These are phyloP conservation scores for Cichorium intybus DNA, from an alignment of 140 eudicot species.

Conservation along the genomic window DNA sequence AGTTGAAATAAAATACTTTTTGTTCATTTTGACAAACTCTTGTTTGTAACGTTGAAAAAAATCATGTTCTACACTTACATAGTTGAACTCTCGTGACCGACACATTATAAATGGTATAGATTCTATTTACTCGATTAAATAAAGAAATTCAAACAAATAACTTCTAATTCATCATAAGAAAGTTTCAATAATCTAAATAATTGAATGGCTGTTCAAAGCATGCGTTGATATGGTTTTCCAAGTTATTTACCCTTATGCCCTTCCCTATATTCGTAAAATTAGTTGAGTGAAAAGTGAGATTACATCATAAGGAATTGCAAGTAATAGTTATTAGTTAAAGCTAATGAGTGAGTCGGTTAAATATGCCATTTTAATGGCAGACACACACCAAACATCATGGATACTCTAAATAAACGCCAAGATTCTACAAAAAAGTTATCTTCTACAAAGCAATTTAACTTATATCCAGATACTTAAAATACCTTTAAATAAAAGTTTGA, in stretches of 20 bases:
- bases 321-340: conserved; percentile 16
- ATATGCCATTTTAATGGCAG: conserved; percentile 35
- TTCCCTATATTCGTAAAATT: not conserved
- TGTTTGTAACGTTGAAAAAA: not conserved
- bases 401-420: conserved; percentile 29
- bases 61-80: not conserved
- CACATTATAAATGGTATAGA: not conserved
- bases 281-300: conserved; percentile 13
- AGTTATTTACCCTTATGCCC: not conserved
- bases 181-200: not conserved
- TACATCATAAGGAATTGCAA: conserved; percentile 22
- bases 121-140: not conserved
- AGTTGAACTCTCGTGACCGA: not conserved
- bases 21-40: not conserved
- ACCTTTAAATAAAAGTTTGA: not conserved
- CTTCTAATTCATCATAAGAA: too few species aligned
- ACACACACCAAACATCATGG: conserved; percentile 38
- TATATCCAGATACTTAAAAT: not conserved
- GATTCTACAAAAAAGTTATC: conserved; percentile 14
- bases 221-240: not conserved
- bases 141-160: too few species aligned
- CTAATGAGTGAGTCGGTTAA: conserved; percentile 27
- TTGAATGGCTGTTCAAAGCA: not conserved
- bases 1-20: not conserved
- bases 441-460: not conserved